A percentile compares a stretch with the other conserved stretches of the same genome.
phyloP scores from a whole-genome alignment of 139 green algal species.

The Tetradesmus obliquus region DNA sequence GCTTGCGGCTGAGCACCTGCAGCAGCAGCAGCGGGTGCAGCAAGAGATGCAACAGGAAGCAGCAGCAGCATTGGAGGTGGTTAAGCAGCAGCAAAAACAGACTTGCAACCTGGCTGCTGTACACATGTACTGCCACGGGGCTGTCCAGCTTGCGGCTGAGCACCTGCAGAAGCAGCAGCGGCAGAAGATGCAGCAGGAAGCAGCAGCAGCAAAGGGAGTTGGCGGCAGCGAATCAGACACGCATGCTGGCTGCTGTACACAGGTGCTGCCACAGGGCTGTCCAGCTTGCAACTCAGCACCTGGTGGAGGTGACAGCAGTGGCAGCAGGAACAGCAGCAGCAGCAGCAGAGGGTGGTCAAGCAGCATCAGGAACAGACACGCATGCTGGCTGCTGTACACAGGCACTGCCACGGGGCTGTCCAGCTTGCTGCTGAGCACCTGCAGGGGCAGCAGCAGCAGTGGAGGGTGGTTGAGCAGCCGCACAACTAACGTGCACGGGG shows the following conservation, averaged over 20 bases:
- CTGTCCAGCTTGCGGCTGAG: constrained; percentile 54
- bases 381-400: not conserved
- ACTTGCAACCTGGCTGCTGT: constrained; percentile 61
- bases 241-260: constrained; percentile 69
- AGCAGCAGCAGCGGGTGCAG: constrained; percentile 34
- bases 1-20: constrained; percentile 48
- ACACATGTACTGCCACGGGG: constrained; percentile 69
- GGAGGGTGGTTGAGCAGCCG: not conserved
- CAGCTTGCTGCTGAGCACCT: constrained; percentile 68
- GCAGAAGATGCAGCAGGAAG: constrained; percentile 37
- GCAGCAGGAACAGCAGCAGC: constrained; percentile 27
- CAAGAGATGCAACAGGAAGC: not conserved
- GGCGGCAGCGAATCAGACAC: constrained; percentile 46
- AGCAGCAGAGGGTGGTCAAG: constrained; percentile 17
- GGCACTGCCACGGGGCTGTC: constrained; percentile 43
- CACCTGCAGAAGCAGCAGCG: constrained; percentile 43
- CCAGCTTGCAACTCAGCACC: constrained; percentile 49
- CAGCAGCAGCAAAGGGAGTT: no score
- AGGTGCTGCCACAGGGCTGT: constrained; percentile 61
- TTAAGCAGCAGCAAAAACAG: constrained; percentile 50
- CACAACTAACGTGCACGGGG: no score
- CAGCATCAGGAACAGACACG: no score
- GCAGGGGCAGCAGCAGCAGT: not conserved
- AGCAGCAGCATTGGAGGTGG: no score
- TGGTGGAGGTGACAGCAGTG: constrained; percentile 7